These are phyloP conservation scores for Senecio squalidus DNA, from an alignment of 140 eudicot species.

Conservation along the genomic window DNA sequence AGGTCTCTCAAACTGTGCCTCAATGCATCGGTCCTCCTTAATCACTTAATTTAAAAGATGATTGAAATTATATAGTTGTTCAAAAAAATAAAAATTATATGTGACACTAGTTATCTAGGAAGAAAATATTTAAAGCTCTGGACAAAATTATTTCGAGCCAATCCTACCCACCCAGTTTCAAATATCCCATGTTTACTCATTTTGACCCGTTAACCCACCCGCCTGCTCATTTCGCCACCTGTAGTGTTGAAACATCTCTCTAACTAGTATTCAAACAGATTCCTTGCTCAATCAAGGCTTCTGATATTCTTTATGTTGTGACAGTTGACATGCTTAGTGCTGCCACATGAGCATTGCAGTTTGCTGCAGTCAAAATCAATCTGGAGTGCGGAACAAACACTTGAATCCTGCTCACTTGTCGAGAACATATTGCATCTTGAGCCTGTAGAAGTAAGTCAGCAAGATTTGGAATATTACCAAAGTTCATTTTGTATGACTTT, in stretches of 20 bases:
- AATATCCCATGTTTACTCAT: no score
- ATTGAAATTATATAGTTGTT: no score
- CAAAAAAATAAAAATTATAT: no score
- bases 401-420: constrained; percentile 56
- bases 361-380: constrained; percentile 65
- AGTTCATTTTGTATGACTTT: background rate
- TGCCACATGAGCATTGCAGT: constrained; percentile 55
- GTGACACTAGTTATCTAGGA: no score
- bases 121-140: no score
- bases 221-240: no score
- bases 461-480: constrained; percentile 1
- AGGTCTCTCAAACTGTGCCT: no score
- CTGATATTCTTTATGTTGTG: constrained; percentile 1
- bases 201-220: background rate
- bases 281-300: constrained; percentile 6
- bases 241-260: constrained; percentile 11
- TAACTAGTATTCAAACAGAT: background rate
- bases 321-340: constrained; percentile 81
- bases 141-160: background rate
- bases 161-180: background rate
- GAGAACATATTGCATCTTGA: constrained; percentile 83
- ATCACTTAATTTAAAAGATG: no score
- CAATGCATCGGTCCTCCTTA: no score
- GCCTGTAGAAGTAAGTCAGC: constrained; percentile 62
- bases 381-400: constrained; percentile 69